Evolutionary conservation across 2,329 filamentous ascomycete species (phyloP).

Genomic region (Colletotrichum higginsianum): DNA sequence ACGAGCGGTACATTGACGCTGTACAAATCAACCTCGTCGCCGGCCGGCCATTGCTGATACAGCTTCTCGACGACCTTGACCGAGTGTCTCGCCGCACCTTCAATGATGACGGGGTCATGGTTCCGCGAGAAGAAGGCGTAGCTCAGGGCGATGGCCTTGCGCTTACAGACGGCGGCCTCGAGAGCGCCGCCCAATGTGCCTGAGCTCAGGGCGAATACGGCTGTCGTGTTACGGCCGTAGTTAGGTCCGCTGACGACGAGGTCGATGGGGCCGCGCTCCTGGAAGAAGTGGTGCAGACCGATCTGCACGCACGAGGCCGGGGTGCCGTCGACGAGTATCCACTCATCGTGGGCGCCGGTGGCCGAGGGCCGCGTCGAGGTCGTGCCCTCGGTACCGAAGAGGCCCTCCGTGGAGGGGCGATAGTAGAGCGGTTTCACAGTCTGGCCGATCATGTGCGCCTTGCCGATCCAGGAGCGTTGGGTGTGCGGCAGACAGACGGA

Average conservation of each 20-base stretch:
- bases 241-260: slow-evolving; percentile 86
- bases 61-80: slow-evolving; percentile 86
- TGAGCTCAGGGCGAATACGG: slow-evolving; percentile 83
- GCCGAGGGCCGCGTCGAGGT: slow-evolving; percentile 70
- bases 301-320: slow-evolving; percentile 88
- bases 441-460: slow-evolving; percentile 95
- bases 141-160: slow-evolving; percentile 83
- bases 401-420: slow-evolving; percentile 65
- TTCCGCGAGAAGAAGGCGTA: slow-evolving; percentile 92
- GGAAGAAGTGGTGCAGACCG: slow-evolving; percentile 84
- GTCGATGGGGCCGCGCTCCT: slow-evolving; percentile 79
- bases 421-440: slow-evolving; percentile 89
- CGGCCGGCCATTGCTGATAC: slow-evolving; percentile 79
- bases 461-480: slow-evolving; percentile 98
- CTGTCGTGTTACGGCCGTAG: slow-evolving; percentile 86
- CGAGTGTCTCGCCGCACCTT: slow-evolving; percentile 80
- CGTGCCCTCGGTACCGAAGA: slow-evolving; percentile 71
- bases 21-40: slow-evolving; percentile 83
- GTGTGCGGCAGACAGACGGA: slow-evolving; percentile 92
- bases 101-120: slow-evolving; percentile 87
- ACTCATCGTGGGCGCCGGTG: slow-evolving; percentile 76
- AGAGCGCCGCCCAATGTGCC: slow-evolving; percentile 84
- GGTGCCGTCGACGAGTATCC: slow-evolving; percentile 86
- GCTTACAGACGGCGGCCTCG: slow-evolving; percentile 81
- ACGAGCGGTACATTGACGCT: slow-evolving; percentile 91